These are phyloP conservation scores for Tetrapisispora arboricola DNA, from an alignment of 805 yeast genomes.

Conservation along the genomic window DNA sequence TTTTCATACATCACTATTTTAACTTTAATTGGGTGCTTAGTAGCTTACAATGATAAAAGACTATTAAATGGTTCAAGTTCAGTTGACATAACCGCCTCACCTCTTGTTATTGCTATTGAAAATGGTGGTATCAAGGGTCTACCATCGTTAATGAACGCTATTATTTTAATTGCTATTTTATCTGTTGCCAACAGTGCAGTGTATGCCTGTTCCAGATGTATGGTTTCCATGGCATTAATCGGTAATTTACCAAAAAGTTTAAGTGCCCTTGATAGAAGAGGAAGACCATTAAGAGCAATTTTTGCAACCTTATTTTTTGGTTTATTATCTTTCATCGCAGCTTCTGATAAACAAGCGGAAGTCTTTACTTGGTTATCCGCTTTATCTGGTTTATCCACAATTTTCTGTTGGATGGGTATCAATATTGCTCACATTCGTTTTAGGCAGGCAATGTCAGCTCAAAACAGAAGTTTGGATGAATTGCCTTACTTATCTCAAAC, in stretches of 20 bases:
- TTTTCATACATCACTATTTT: slow-evolving; percentile 56
- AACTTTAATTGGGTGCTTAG: slow-evolving; percentile 54
- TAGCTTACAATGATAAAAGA: slow-evolving; percentile 40
- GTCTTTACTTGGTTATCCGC: slow-evolving; percentile 50
- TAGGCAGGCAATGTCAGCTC: slow-evolving; percentile 44
- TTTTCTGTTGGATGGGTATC: slow-evolving; percentile 47
- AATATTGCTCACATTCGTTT: slow-evolving; percentile 42
- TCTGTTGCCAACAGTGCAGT: slow-evolving; percentile 70
- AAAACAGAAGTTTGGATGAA: slow-evolving; percentile 52
- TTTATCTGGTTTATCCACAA: slow-evolving; percentile 40
- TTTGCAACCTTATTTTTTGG: slow-evolving; percentile 42
- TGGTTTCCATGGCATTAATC: slow-evolving; percentile 57
- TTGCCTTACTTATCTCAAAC: slow-evolving; percentile 51
- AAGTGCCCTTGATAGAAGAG: slow-evolving; percentile 63
- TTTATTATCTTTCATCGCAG: slow-evolving; percentile 46
- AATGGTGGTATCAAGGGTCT: slow-evolving; percentile 57
- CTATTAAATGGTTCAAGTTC: slow-evolving; percentile 38
- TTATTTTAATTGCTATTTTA: slow-evolving; percentile 54
- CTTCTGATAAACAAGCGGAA: slow-evolving; percentile 34
- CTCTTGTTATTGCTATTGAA: slow-evolving; percentile 62
- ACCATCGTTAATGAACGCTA: slow-evolving; percentile 63
- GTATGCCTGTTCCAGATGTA: slow-evolving; percentile 59
- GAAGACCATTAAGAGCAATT: slow-evolving; percentile 70
- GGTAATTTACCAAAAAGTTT: slow-evolving; percentile 52
- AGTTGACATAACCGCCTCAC: slow-evolving; percentile 56